These are phyloP conservation scores for Bretschneidera sinensis DNA, from an alignment of 345 rosid species.

Conservation along the genomic window DNA sequence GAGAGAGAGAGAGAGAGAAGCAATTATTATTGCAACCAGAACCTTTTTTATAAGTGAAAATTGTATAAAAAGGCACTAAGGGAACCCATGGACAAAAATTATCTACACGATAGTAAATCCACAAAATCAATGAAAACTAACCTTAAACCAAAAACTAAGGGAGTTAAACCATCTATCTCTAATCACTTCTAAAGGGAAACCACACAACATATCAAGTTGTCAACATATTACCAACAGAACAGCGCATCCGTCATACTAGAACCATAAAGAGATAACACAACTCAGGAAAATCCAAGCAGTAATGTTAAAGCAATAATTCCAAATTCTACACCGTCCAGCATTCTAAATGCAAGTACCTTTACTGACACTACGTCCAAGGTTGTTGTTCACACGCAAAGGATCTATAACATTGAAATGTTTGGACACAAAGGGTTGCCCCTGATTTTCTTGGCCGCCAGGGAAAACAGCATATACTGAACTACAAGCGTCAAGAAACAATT, in stretches of 20 bases:
- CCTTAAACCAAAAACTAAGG: no score
- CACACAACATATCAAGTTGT: no score
- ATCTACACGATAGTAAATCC: no score
- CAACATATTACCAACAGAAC: neutral
- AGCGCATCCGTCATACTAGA: neutral
- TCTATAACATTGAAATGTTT: constrained; percentile 97
- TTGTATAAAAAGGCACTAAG: no score
- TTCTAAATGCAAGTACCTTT: constrained; percentile 55
- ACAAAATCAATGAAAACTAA: no score
- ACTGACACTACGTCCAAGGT: constrained; percentile 99
- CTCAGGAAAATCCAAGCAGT: no score
- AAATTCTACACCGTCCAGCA: neutral
- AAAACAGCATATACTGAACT: constrained; percentile 66
- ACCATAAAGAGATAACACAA: neutral
- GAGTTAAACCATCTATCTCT: no score
- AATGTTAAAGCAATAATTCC: no score
- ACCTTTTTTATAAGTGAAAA: no score
- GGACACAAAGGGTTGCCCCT: constrained; percentile 71
- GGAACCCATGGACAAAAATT: no score
- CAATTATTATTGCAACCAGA: neutral
- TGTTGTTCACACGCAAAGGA: constrained; percentile 95
- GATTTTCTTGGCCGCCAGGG: constrained; percentile 62
- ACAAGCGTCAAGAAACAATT: constrained; percentile 74
- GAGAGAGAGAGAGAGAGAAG: neutral
- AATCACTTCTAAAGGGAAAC: no score